These are phyloP conservation scores for Tetrahymena thermophila DNA, from an alignment of 73 alveolate genomes.

Conservation along the genomic window DNA sequence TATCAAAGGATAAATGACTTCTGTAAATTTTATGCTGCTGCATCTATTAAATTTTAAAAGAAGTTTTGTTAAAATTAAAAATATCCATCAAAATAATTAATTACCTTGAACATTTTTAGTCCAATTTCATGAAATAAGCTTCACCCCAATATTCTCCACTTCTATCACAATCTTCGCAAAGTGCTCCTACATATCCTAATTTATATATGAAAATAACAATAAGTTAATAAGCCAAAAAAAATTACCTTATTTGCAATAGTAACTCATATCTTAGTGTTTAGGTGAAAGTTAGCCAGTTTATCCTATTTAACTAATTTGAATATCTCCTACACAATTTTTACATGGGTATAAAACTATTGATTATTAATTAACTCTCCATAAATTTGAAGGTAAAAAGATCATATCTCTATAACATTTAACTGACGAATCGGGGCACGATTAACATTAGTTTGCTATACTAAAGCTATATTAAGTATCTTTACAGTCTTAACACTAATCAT, in stretches of 20 bases:
- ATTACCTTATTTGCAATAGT: not conserved
- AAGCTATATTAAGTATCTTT: not conserved
- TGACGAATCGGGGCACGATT: not conserved
- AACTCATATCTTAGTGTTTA: not conserved
- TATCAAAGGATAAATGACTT: not conserved
- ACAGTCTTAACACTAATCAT: not conserved
- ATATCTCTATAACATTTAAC: not conserved
- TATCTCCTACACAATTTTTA: not conserved
- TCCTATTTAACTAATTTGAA: not conserved
- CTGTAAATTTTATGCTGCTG: not conserved
- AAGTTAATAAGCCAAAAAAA: not conserved
- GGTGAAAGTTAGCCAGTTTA: not conserved
- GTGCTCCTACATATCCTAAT: not conserved
- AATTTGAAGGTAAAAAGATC: not conserved
- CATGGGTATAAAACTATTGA: not conserved
- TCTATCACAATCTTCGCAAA: not conserved
- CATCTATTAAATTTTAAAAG: not conserved
- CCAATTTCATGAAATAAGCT: not conserved
- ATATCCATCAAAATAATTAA: not conserved
- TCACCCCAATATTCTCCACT: not conserved
- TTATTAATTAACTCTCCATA: not conserved
- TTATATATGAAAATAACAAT: not conserved
- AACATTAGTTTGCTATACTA: not conserved
- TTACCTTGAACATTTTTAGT: not conserved
- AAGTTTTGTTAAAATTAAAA: not conserved